These are phyloP conservation scores for Moricandia arvensis DNA, from an alignment of 345 rosid species.

Conservation along the genomic window DNA sequence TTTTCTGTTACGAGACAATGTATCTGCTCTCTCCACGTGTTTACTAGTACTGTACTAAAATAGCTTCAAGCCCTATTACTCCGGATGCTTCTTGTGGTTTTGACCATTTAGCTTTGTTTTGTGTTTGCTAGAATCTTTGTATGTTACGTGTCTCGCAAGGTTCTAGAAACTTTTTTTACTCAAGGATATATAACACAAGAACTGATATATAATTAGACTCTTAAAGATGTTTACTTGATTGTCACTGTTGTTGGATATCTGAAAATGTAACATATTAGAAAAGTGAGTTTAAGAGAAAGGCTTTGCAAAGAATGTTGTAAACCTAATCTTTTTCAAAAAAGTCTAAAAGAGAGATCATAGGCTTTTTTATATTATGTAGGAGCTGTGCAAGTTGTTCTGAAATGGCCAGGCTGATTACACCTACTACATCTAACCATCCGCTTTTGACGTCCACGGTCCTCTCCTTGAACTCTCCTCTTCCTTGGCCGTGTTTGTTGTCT, in stretches of 20 bases:
- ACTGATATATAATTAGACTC: neutral
- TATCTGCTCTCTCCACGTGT: slow-evolving; percentile 37
- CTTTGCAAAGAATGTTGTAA: slow-evolving; percentile 33
- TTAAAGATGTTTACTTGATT: neutral
- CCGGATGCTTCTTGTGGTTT: slow-evolving; percentile 17
- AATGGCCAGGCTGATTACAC: slow-evolving; percentile 94
- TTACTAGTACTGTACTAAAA: slow-evolving; percentile 14
- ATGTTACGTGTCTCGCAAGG: slow-evolving; percentile 1
- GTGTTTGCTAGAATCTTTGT: neutral
- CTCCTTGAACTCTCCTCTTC: slow-evolving; percentile 87
- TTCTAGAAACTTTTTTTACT: neutral
- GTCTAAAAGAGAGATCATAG: slow-evolving; percentile 8
- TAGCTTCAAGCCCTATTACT: slow-evolving; percentile 28
- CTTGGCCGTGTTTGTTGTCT: slow-evolving; percentile 80
- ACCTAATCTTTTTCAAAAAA: slow-evolving; percentile 3
- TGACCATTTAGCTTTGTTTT: slow-evolving; percentile 25
- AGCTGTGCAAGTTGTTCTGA: slow-evolving; percentile 95
- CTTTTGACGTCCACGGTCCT: slow-evolving; percentile 80
- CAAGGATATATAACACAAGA: neutral
- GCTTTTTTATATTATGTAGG: slow-evolving; percentile 53
- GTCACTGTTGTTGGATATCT: neutral
- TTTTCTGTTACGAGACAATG: slow-evolving; percentile 36
- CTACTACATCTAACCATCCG: slow-evolving; percentile 95
- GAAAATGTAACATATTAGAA: neutral
- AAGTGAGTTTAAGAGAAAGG: slow-evolving; percentile 3